Evolutionary conservation across 345 rosid genomes (phyloP).

Genomic region (Salix koriyanagi): DNA sequence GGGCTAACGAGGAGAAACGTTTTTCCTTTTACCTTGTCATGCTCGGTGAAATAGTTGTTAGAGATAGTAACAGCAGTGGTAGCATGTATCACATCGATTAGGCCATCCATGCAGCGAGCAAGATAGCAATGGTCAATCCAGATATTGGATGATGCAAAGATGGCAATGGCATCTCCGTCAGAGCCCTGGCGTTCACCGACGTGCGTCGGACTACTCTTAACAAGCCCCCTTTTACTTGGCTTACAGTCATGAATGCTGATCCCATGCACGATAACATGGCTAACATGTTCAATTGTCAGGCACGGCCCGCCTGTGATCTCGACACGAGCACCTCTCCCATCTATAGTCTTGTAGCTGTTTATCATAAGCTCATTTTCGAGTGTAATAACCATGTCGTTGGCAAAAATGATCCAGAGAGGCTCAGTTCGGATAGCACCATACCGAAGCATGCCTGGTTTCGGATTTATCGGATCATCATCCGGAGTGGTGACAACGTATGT

Average conservation of each 20-base stretch:
- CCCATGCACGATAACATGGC: slow-evolving; percentile 27
- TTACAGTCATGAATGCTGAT: slow-evolving; percentile 26
- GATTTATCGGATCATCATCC: slow-evolving; percentile 21
- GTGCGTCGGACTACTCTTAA: slow-evolving; percentile 17
- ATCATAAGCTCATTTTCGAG: slow-evolving; percentile 24
- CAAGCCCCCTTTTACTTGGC: slow-evolving; percentile 14
- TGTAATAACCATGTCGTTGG: slow-evolving; percentile 13
- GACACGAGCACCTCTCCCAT: slow-evolving; percentile 24
- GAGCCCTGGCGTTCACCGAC: slow-evolving; percentile 16
- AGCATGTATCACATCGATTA: slow-evolving; percentile 28
- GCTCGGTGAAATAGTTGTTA: slow-evolving; percentile 24
- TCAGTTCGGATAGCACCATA: slow-evolving; percentile 18
- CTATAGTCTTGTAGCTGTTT: slow-evolving; percentile 26
- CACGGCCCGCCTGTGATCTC: slow-evolving; percentile 24
- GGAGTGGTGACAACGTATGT: slow-evolving; percentile 17
- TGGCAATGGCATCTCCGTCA: slow-evolving; percentile 20
- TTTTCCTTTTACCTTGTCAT: slow-evolving; percentile 8
- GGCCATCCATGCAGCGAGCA: slow-evolving; percentile 21
- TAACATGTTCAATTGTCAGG: slow-evolving; percentile 20
- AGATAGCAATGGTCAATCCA: slow-evolving; percentile 34
- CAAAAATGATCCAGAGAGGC: slow-evolving; percentile 26
- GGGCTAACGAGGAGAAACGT: background rate
- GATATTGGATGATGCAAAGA: slow-evolving; percentile 21
- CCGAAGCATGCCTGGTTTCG: slow-evolving; percentile 23
- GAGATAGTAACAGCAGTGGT: slow-evolving; percentile 24